These are phyloP conservation scores for Lactarius deliciosus DNA, from an alignment of 768 basidiomycete genomes.

Conservation along the genomic window DNA sequence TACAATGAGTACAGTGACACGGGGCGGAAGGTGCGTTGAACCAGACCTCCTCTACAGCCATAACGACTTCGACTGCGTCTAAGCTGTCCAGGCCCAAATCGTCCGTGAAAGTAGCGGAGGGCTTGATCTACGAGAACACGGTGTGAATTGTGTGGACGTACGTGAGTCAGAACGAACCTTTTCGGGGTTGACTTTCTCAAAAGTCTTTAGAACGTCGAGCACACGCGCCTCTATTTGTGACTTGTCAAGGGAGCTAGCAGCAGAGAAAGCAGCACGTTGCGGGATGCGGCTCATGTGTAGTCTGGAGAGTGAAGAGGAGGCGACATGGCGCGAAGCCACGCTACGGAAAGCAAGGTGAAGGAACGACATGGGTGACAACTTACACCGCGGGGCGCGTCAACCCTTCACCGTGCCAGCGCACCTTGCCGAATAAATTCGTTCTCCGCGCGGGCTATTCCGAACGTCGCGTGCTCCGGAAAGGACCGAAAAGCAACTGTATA, in stretches of 20 bases:
- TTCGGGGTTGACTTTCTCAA: slow-evolving; percentile 79
- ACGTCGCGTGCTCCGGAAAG: slow-evolving; percentile 32
- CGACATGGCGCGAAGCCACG: slow-evolving; percentile 40
- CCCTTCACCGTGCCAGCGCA: background rate
- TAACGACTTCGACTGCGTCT: slow-evolving; percentile 96
- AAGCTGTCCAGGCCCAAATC: slow-evolving; percentile 94
- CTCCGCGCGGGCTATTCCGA: slow-evolving; percentile 13
- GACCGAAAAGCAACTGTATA: slow-evolving; percentile 45
- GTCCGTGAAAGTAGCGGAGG: slow-evolving; percentile 64
- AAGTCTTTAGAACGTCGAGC: slow-evolving; percentile 79
- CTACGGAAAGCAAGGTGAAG: slow-evolving; percentile 25
- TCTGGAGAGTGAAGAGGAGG: slow-evolving; percentile 30
- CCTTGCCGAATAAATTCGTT: slow-evolving; percentile 4
- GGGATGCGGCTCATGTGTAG: slow-evolving; percentile 33
- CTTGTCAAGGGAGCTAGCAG: slow-evolving; percentile 62
- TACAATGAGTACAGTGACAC: slow-evolving; percentile 17
- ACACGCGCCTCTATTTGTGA: slow-evolving; percentile 73
- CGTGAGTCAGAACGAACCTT: slow-evolving; percentile 49
- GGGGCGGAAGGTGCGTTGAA: background rate
- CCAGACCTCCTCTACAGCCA: slow-evolving; percentile 93
- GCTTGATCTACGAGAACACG: slow-evolving; percentile 52
- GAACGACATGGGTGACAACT: slow-evolving; percentile 25
- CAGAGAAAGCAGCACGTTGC: slow-evolving; percentile 58
- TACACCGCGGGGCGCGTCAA: background rate
- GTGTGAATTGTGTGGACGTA: background rate